A percentile compares a stretch with the other conserved stretches of the same genome.
Conservation (phyloP, 768 basidiomycete species). For the Panaeolus papilionaceus region DNA sequence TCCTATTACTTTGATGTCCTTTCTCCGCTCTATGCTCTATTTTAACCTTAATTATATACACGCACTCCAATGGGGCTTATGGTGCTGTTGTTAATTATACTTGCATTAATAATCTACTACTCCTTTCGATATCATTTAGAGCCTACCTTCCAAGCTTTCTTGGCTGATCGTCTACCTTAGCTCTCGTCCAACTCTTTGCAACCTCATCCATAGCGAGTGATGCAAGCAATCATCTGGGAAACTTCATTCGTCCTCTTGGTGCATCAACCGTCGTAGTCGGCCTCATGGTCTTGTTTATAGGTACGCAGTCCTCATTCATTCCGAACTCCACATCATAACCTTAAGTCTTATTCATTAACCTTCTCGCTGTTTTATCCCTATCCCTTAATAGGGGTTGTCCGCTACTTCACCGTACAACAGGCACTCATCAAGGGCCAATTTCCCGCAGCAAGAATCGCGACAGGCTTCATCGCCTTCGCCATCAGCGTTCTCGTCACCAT, state of each 20-base stretch:
- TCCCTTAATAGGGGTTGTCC: conserved; percentile 44
- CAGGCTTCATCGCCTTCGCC: conserved; percentile 44
- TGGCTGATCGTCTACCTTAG: conserved; percentile 32
- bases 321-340: neutral
- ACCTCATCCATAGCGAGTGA: conserved; percentile 32
- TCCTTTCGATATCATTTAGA: neutral
- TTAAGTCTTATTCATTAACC: conserved; percentile 8
- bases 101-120: neutral
- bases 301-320: conserved; percentile 37
- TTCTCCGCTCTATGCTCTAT: conserved; percentile 7
- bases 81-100: neutral
- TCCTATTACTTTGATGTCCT: neutral
- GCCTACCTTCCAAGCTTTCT: conserved; percentile 8
- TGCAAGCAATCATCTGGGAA: conserved; percentile 29
- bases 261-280: conserved; percentile 52
- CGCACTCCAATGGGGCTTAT: neutral
- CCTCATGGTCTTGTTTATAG: conserved; percentile 52
- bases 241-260: conserved; percentile 59
- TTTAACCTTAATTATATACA: neutral
- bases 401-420: conserved; percentile 61
- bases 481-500: conserved; percentile 47
- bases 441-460: conserved; percentile 56
- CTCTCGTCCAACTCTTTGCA: conserved; percentile 63
- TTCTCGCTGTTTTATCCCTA: conserved; percentile 9
- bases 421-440: conserved; percentile 57